Evolutionary conservation across 331 rosid species (phyloP).

Genomic region (Quercus tomentella): DNA sequence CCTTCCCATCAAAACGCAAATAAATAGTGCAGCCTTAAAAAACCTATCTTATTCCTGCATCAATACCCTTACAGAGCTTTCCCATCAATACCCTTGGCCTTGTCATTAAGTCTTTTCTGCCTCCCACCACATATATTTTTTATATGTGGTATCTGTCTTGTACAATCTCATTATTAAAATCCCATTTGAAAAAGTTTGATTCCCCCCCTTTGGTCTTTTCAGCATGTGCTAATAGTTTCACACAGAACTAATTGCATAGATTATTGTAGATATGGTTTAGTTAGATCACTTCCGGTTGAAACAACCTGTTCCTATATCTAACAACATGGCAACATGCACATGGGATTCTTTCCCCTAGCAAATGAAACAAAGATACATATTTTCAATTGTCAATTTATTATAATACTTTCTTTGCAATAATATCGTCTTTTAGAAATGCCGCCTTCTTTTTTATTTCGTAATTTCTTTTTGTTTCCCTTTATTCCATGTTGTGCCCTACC

Average conservation of each 20-base stretch:
- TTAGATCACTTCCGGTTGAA: neutral
- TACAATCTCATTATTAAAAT: neutral
- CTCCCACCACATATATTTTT: neutral
- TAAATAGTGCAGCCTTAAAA: too few relatives aligned
- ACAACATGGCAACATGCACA: too few relatives aligned
- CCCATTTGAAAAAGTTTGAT: neutral
- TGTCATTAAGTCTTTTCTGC: neutral
- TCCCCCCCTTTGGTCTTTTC: neutral
- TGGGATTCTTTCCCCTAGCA: neutral
- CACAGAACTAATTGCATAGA: too few relatives aligned
- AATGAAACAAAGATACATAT: neutral
- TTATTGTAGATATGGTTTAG: too few relatives aligned
- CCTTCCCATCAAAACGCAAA: too few relatives aligned
- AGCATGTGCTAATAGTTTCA: neutral
- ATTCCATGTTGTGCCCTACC: neutral
- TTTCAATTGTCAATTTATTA: neutral
- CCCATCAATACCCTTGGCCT: neutral
- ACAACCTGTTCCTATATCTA: neutral
- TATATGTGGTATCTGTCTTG: neutral
- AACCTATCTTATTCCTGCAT: too few relatives aligned
- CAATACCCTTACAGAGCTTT: too few relatives aligned
- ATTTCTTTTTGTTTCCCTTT: neutral
- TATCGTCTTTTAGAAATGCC: neutral
- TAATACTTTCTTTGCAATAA: neutral
- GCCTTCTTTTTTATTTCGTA: neutral